A percentile compares a stretch with the other conserved stretches of the same genome.
phyloP scores from a whole-genome alignment of 257 asterid genomes.

The Ajuga chamaepitys region DNA sequence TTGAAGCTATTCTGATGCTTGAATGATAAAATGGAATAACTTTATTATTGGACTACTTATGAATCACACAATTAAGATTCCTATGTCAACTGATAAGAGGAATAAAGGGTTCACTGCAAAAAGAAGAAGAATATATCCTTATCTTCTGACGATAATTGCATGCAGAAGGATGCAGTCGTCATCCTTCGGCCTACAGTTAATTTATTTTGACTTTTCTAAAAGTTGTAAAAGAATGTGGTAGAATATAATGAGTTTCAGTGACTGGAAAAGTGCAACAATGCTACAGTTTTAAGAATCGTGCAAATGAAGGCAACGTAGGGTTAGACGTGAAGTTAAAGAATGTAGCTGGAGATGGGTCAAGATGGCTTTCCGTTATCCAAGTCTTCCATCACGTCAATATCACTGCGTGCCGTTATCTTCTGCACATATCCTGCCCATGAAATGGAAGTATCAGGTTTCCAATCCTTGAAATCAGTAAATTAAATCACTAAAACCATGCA shows the following conservation, averaged over 20 bases:
- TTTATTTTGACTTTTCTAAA: neutral
- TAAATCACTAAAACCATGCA: neutral
- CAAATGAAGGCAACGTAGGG: neutral
- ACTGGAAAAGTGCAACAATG: constrained; percentile 4
- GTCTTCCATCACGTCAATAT: constrained; percentile 86
- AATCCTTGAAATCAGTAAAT: neutral
- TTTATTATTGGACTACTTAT: constrained; percentile 21
- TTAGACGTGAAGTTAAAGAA: constrained; percentile 13
- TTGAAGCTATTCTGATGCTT: constrained; percentile 34
- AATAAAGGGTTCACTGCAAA: constrained; percentile 17
- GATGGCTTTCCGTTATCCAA: constrained; percentile 63
- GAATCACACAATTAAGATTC: constrained; percentile 27
- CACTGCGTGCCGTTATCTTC: constrained; percentile 70
- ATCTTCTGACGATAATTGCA: neutral
- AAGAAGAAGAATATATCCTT: constrained; percentile 33
- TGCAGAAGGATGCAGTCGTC: too few relatives aligned
- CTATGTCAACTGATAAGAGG: constrained; percentile 9
- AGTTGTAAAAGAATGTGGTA: neutral
- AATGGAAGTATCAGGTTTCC: neutral
- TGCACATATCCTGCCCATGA: constrained; percentile 73
- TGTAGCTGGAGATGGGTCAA: constrained; percentile 16
- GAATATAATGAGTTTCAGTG: constrained; percentile 12
- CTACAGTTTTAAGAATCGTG: constrained; percentile 5
- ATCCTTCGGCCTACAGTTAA: neutral
- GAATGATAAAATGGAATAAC: constrained; percentile 33